Evolutionary conservation across 2,329 filamentous ascomycete species (phyloP), one percentile per base, ranked within the genome.

Genomic region (Xylariaceae sp.): DNA sequence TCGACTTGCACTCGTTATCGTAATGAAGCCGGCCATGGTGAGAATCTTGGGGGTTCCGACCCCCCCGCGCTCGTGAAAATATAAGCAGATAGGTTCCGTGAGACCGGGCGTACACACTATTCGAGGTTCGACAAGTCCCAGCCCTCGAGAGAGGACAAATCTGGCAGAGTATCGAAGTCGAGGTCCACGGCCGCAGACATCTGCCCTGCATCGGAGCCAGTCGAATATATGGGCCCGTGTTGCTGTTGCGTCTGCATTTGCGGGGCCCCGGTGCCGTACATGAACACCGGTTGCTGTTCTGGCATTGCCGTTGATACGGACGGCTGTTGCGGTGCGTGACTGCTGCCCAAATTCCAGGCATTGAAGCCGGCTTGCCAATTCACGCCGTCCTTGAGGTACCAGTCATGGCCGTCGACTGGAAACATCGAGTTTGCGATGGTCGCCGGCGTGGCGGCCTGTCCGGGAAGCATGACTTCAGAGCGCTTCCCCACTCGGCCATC

Each of bases 321-420:
- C 21, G 21, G 21, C 21, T 24, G 21, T 24, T 24, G 21, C 11
- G n/a, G 49, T 32, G 11, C 43, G 41, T 31, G 48, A 41, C 44
- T 42, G 28, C 44, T 50, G 9, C 60, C 56, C 38, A 68, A 55
- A 23, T 66, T 68, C 74, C 74, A 78, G 3, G 65, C 59, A 38
- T 75, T 68, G 50, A 78, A 78, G 43, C 74, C 69, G 38, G 76
- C 71, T 41, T 78, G 73, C 73, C 74, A 77, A 43, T 66, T 72
- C 17, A 70, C 73, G 13, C 74, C 69, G 43, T 78, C 75, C 37
- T 68, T 75, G 14, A 78, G 56, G 48, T 76, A 74, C 71, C 73
- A 79, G 27, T 77, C 71, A 44, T 73, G 69, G 7, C 68, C 68
- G 43, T 76, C 73, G 31, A 77, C 59, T 5, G 60, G 59, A 31